These are phyloP conservation scores for Agrostemma githago DNA, from an alignment of 148 eudicot species.

Conservation along the genomic window DNA sequence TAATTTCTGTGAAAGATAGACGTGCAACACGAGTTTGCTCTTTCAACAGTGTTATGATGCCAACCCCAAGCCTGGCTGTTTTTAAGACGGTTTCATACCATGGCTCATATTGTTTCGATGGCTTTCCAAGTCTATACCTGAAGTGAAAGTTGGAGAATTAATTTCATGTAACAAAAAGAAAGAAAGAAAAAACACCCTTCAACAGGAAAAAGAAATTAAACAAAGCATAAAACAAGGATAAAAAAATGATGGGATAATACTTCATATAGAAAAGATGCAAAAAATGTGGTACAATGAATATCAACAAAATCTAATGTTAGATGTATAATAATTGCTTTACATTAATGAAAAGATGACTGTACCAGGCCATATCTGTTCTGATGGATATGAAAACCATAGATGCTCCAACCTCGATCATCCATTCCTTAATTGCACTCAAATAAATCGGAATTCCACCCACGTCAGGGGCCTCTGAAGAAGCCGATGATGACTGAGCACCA, in stretches of 20 bases:
- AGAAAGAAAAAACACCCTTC: not conserved
- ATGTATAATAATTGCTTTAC: not conserved
- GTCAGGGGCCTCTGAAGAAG: conserved; percentile 32
- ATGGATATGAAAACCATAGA: conserved; percentile 62
- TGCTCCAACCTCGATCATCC: conserved; percentile 50
- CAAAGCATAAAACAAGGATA: not conserved
- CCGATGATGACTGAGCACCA: conserved; percentile 51
- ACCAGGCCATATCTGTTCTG: conserved; percentile 98
- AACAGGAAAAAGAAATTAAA: not conserved
- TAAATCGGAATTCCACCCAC: conserved; percentile 45
- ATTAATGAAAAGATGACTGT: conserved; percentile 19
- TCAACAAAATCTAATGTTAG: not conserved
- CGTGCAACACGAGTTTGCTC: conserved; percentile 84
- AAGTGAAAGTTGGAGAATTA: conserved; percentile 5
- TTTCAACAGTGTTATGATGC: conserved; percentile 77
- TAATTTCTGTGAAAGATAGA: conserved; percentile 66
- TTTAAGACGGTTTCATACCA: conserved; percentile 94
- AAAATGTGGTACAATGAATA: not conserved
- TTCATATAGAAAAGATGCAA: not conserved
- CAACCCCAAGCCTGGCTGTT: conserved; percentile 72
- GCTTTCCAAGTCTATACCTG: conserved; percentile 98
- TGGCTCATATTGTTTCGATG: conserved; percentile 85
- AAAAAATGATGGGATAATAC: conserved; percentile 1
- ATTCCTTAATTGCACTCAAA: conserved; percentile 49
- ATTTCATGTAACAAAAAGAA: not conserved